These are phyloP conservation scores for Bauhinia variegata DNA, from an alignment of 306 rosid species.

Conservation along the genomic window DNA sequence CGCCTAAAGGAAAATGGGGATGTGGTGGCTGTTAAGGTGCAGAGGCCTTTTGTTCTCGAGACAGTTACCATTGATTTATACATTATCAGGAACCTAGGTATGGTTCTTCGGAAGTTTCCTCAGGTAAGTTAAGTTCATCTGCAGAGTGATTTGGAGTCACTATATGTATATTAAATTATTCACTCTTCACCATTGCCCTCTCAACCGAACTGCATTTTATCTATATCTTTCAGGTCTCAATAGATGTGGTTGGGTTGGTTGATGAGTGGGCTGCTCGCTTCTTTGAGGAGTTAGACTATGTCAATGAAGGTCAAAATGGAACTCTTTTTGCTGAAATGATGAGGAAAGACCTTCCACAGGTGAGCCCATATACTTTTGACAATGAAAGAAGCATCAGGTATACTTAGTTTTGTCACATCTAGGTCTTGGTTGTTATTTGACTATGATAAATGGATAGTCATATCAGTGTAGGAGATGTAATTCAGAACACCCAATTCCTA, in stretches of 20 bases:
- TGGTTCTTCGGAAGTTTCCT: constrained; percentile 87
- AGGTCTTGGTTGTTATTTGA: constrained; percentile 9
- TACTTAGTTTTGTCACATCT: not conserved
- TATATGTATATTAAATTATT: constrained; percentile 33
- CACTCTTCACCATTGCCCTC: constrained; percentile 18
- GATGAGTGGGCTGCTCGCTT: constrained; percentile 99
- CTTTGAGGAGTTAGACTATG: constrained; percentile 94
- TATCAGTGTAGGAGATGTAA: not conserved
- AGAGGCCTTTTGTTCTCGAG: constrained; percentile 97
- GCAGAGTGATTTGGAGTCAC: constrained; percentile 30
- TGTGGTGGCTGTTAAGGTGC: constrained; percentile 97
- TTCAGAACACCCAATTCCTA: constrained; percentile 4
- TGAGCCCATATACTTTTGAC: constrained; percentile 38
- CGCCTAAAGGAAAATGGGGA: constrained; percentile 92
- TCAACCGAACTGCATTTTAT: constrained; percentile 30
- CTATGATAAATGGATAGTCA: constrained; percentile 2
- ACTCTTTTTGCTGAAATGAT: constrained; percentile 86
- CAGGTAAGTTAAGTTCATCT: constrained; percentile 62
- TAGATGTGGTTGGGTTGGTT: constrained; percentile 96
- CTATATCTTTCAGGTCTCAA: constrained; percentile 63
- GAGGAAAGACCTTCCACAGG: constrained; percentile 98
- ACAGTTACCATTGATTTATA: constrained; percentile 89
- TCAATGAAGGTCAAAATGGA: constrained; percentile 97
- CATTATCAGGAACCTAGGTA: constrained; percentile 85
- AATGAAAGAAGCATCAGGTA: constrained; percentile 18